phyloP scores from a whole-genome alignment of 106 monocot species.

The Platanthera zijinensis region DNA sequence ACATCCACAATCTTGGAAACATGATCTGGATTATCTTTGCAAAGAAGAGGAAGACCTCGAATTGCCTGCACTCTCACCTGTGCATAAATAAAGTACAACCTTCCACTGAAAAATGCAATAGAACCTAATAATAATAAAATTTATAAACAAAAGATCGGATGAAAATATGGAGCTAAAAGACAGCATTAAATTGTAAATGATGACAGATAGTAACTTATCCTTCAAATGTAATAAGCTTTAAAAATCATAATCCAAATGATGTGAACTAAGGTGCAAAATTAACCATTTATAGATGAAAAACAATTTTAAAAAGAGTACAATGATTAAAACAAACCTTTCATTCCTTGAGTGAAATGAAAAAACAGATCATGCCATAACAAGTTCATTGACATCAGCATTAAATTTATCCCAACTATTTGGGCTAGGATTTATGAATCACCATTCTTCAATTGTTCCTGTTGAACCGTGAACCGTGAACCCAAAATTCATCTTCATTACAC shows the following conservation, averaged over 20 bases:
- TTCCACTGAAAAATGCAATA: not conserved
- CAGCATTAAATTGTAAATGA: not conserved
- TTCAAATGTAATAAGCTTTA: not conserved
- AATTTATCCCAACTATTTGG: not conserved
- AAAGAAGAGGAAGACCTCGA: constrained; percentile 91
- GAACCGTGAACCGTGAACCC: too few relatives aligned
- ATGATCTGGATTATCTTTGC: constrained; percentile 91
- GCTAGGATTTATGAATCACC: not conserved
- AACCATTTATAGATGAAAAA: not conserved
- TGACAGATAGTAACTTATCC: not conserved
- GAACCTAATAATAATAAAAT: not conserved
- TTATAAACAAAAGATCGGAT: not conserved
- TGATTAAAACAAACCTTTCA: not conserved
- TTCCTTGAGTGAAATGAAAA: not conserved
- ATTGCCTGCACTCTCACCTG: constrained; percentile 98
- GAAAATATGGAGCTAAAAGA: not conserved
- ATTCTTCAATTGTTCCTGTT: not conserved
- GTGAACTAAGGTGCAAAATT: not conserved
- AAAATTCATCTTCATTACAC: too few relatives aligned
- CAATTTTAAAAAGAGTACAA: not conserved
- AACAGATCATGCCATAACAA: not conserved
- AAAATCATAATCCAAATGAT: not conserved
- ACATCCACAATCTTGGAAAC: constrained; percentile 94
- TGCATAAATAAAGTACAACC: constrained; percentile 2
- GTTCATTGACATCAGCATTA: not conserved